These are phyloP conservation scores for Pichia sp. DNA, from an alignment of 1,139 yeast genomes.

Conservation along the genomic window DNA sequence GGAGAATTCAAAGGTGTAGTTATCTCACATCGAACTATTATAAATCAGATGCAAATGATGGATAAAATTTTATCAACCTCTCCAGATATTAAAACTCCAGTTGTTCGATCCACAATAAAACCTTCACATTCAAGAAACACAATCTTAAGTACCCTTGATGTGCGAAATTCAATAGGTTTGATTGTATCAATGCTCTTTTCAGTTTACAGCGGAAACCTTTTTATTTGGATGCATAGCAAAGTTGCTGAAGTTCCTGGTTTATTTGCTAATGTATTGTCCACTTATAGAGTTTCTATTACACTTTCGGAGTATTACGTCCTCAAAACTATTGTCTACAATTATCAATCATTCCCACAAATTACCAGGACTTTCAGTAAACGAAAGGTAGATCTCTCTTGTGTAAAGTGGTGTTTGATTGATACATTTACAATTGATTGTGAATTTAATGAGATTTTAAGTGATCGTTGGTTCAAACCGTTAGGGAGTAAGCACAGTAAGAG, in stretches of 20 bases:
- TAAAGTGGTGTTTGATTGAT: conserved; percentile 85
- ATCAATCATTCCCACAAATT: conserved; percentile 81
- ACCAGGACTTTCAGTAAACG: conserved; percentile 77
- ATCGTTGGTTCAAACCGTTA: conserved; percentile 82
- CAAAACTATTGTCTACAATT: conserved; percentile 87
- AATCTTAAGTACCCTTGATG: conserved; percentile 70
- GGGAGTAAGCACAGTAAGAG: conserved; percentile 76
- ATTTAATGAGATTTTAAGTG: conserved; percentile 82
- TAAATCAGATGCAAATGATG: conserved; percentile 80
- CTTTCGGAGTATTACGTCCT: conserved; percentile 86
- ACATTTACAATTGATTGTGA: conserved; percentile 93
- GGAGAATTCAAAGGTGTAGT: conserved; percentile 94
- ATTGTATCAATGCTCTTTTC: conserved; percentile 76
- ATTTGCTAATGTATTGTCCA: conserved; percentile 73
- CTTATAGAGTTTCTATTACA: conserved; percentile 62
- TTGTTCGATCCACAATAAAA: conserved; percentile 33
- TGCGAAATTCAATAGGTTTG: conserved; percentile 81
- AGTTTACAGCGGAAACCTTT: conserved; percentile 75
- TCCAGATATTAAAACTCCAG: conserved; percentile 34
- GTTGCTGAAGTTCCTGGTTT: conserved; percentile 79
- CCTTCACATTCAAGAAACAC: conserved; percentile 28
- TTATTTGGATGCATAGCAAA: conserved; percentile 72
- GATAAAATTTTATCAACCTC: conserved; percentile 59
- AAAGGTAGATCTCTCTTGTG: conserved; percentile 69
- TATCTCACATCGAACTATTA: conserved; percentile 76